phyloP scores from a whole-genome alignment of 441 rosid genomes.

The Metrosideros polymorpha region DNA sequence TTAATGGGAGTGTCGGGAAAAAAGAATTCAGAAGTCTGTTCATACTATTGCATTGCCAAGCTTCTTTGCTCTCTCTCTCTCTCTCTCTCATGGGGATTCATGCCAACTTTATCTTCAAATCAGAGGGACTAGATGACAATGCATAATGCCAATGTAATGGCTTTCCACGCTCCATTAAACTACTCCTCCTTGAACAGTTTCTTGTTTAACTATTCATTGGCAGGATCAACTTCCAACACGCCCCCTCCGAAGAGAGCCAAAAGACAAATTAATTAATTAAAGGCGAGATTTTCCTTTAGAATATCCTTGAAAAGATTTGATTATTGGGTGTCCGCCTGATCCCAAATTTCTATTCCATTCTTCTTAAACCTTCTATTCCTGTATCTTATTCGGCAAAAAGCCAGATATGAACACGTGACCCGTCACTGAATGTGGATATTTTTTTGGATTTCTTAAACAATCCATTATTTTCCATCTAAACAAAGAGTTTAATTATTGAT shows the following conservation, averaged over 20 bases:
- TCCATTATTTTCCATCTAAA: not conserved
- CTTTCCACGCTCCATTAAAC: not conserved
- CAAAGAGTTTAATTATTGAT: not conserved
- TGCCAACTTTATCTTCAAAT: not conserved
- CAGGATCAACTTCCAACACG: constrained; percentile 20
- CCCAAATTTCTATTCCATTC: constrained; percentile 26
- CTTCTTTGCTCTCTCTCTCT: not conserved
- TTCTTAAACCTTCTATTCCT: constrained; percentile 8
- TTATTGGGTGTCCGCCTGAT: constrained; percentile 3
- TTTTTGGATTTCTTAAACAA: not conserved
- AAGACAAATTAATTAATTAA: not conserved
- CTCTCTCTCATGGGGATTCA: not conserved
- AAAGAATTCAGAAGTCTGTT: constrained; percentile 4
- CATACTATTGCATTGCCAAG: not conserved
- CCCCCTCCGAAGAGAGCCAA: constrained; percentile 1
- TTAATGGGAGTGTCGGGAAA: constrained; percentile 4
- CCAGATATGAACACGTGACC: not conserved
- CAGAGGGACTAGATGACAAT: constrained; percentile 34
- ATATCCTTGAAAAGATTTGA: not conserved
- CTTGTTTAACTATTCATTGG: not conserved
- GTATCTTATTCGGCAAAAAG: not conserved
- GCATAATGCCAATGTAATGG: constrained; percentile 17
- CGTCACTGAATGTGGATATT: not conserved
- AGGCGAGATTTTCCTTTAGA: not conserved
- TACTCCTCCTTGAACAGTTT: constrained; percentile 12